These are phyloP conservation scores for Aechmea fasciata DNA, from an alignment of 176 grass and related monocot genomes.

Conservation along the genomic window DNA sequence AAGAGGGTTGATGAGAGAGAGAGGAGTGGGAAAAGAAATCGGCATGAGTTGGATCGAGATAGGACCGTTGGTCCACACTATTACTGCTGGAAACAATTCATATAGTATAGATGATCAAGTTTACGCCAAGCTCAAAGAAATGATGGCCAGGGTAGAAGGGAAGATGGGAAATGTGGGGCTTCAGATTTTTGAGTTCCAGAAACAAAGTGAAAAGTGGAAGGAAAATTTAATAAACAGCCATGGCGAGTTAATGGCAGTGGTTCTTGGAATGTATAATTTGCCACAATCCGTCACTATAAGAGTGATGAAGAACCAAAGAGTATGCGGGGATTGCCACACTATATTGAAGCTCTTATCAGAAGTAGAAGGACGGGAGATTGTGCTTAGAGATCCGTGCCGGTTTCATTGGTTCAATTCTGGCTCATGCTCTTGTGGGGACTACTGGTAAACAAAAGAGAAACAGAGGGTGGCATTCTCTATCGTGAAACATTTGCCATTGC, in stretches of 20 bases:
- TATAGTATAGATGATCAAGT: constrained; percentile 18
- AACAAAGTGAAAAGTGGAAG: constrained; percentile 36
- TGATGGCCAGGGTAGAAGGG: constrained; percentile 43
- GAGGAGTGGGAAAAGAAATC: constrained; percentile 34
- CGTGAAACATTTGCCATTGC: too few species aligned
- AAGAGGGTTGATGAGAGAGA: constrained; percentile 81
- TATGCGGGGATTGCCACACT: constrained; percentile 60
- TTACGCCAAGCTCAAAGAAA: constrained; percentile 27
- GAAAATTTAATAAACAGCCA: constrained; percentile 37
- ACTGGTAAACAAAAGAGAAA: constrained; percentile 38
- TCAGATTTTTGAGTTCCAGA: constrained; percentile 46
- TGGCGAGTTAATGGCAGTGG: constrained; percentile 51
- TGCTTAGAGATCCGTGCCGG: constrained; percentile 48
- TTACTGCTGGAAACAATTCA: constrained; percentile 28
- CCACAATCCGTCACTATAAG: constrained; percentile 30
- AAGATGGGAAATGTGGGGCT: constrained; percentile 23
- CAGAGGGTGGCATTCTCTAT: too few species aligned
- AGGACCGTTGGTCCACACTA: constrained; percentile 36
- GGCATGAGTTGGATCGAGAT: constrained; percentile 58
- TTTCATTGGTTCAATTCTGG: constrained; percentile 70
- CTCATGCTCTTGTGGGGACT: constrained; percentile 64
- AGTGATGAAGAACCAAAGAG: constrained; percentile 74
- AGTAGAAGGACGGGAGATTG: constrained; percentile 48
- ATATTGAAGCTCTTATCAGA: constrained; percentile 58
- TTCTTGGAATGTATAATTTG: constrained; percentile 37